A percentile compares a stretch with the other conserved stretches of the same genome.
phyloP scores from a whole-genome alignment of 371 early-diverging fungal species.

The Rhizopus arrhizus region DNA sequence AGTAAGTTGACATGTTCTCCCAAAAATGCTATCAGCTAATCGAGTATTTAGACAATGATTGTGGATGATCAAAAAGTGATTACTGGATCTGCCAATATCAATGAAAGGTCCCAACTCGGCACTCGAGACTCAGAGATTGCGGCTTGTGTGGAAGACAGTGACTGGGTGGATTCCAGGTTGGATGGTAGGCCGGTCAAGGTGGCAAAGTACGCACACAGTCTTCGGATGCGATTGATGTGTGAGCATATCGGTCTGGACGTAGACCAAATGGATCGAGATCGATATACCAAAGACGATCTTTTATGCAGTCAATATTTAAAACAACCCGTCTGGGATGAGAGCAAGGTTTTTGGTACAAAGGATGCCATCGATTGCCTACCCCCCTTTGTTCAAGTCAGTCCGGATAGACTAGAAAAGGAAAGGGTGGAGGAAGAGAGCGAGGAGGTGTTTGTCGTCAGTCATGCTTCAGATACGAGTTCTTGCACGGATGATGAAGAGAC shows the following conservation, averaged over 20 bases:
- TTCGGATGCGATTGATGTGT: conserved; percentile 72
- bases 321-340: conserved; percentile 10
- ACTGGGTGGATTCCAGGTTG: conserved; percentile 62
- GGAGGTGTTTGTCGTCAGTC: not conserved
- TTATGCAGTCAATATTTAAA: conserved; percentile 8
- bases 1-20: too few species aligned
- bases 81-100: conserved; percentile 89
- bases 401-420: not conserved
- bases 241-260: conserved; percentile 78
- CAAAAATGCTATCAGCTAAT: too few species aligned
- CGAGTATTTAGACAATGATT: conserved; percentile 66
- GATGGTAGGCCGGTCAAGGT: conserved; percentile 63
- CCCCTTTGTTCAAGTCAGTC: conserved; percentile 20
- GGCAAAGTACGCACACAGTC: conserved; percentile 66
- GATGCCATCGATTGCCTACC: conserved; percentile 14
- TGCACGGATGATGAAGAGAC: not conserved
- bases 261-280: conserved; percentile 26
- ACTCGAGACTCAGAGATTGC: conserved; percentile 89
- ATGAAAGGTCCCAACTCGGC: conserved; percentile 81
- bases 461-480: not conserved
- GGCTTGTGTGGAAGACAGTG: conserved; percentile 69
- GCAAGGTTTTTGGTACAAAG: conserved; percentile 2
- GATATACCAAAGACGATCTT: not conserved
- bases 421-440: not conserved
- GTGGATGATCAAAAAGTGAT: conserved; percentile 81